Evolutionary conservation across 345 rosid species (phyloP).

Genomic region (Corchorus capsularis): DNA sequence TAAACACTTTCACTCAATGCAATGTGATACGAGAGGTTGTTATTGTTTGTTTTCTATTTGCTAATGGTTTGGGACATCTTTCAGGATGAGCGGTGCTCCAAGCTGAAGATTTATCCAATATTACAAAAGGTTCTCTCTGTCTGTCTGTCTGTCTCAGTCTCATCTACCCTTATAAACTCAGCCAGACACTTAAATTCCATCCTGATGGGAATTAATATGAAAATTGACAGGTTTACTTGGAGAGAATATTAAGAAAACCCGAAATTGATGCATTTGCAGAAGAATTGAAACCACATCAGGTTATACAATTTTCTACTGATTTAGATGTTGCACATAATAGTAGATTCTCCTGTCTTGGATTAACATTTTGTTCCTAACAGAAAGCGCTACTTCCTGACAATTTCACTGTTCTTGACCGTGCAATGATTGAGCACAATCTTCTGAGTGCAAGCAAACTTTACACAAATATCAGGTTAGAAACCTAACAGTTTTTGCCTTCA

Average conservation of each 20-base stretch:
- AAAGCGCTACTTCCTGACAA: conserved; percentile 94
- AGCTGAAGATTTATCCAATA: conserved; percentile 91
- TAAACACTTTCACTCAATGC: conserved; percentile 28
- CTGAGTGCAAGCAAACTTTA: conserved; percentile 96
- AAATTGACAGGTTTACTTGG: conserved; percentile 78
- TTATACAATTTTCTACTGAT: conserved; percentile 27
- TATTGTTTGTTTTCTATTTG: not conserved
- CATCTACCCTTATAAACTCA: not conserved
- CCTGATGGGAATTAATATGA: conserved; percentile 10
- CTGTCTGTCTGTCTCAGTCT: conserved; percentile 6
- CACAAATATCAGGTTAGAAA: conserved; percentile 81
- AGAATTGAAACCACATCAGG: conserved; percentile 96
- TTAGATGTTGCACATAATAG: not conserved
- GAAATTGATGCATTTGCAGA: conserved; percentile 94
- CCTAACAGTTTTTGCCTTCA: not conserved
- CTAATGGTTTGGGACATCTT: conserved; percentile 29
- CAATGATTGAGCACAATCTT: conserved; percentile 98
- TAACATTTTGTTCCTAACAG: conserved; percentile 44
- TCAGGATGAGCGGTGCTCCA: conserved; percentile 98
- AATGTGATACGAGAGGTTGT: not conserved
- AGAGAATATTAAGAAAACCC: conserved; percentile 93
- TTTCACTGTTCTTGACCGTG: conserved; percentile 92
- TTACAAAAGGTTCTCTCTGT: conserved; percentile 69
- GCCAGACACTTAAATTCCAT: not conserved
- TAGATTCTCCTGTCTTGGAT: not conserved